Evolutionary conservation across 495 filamentous ascomycete species (phyloP).

Genomic region (Rusavskia elegans): DNA sequence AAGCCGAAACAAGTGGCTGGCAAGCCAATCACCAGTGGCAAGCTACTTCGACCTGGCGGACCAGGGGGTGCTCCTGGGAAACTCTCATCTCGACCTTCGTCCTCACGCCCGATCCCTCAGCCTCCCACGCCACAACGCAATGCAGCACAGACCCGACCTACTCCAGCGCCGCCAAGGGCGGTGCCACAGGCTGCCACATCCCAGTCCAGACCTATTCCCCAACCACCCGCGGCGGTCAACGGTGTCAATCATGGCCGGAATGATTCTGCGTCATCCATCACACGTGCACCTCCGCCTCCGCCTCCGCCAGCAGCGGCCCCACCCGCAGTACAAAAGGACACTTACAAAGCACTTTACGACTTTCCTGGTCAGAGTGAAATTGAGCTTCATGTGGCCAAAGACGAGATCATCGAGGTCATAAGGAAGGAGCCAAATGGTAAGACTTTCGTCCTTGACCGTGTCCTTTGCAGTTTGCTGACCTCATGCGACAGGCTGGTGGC

Average conservation of each 20-base stretch:
- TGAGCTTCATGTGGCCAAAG: slow-evolving; percentile 60
- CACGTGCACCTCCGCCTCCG: slow-evolving; percentile 48
- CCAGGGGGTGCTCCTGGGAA: slow-evolving; percentile 69
- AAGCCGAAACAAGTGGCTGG: slow-evolving; percentile 69
- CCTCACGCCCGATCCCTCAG: slow-evolving; percentile 23
- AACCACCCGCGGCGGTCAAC: slow-evolving; percentile 32
- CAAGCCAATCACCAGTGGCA: slow-evolving; percentile 79
- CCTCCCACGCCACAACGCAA: slow-evolving; percentile 12
- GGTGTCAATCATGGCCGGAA: slow-evolving; percentile 33
- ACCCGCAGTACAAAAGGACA: slow-evolving; percentile 53
- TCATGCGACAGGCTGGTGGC: slow-evolving; percentile 67
- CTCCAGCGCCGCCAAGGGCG: slow-evolving; percentile 17
- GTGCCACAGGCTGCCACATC: slow-evolving; percentile 29
- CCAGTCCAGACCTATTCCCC: slow-evolving; percentile 23
- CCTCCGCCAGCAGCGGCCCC: slow-evolving; percentile 46
- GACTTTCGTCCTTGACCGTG: slow-evolving; percentile 14
- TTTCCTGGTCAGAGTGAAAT: slow-evolving; percentile 65
- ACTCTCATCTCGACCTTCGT: slow-evolving; percentile 34
- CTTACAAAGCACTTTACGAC: slow-evolving; percentile 73
- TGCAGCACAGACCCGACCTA: slow-evolving; percentile 7
- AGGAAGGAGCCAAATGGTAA: slow-evolving; percentile 85
- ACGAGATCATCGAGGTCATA: slow-evolving; percentile 69
- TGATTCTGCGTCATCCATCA: slow-evolving; percentile 32
- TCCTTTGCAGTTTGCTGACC: slow-evolving; percentile 12
- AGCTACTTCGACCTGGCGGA: slow-evolving; percentile 78